These are phyloP conservation scores for Bodo saltans DNA, from an alignment of 78 protist genomes.

Conservation along the genomic window DNA sequence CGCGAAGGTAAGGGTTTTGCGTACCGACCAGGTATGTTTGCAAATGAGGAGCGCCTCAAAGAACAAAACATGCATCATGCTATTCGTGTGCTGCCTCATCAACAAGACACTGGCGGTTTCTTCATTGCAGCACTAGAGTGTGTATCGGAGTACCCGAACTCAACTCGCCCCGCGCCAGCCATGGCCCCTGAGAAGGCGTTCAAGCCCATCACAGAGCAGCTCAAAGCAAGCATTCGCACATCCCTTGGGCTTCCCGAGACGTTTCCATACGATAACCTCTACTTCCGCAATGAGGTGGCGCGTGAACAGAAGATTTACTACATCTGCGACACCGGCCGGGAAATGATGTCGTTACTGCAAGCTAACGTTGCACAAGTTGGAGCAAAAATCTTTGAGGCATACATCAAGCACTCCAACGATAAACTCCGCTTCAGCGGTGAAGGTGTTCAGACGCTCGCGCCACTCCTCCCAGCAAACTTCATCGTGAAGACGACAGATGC, in stretches of 20 bases:
- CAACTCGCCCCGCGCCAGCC: too few species aligned
- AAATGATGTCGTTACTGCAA: background rate
- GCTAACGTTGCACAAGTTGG: background rate
- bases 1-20: too few species aligned
- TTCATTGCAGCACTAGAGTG: constrained; percentile 85
- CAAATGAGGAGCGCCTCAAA: constrained; percentile 49
- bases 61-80: constrained; percentile 52
- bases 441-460: background rate
- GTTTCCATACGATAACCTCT: background rate
- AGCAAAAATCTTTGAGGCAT: background rate
- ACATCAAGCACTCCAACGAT: background rate
- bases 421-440: background rate
- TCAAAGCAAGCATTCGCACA: background rate
- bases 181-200: background rate
- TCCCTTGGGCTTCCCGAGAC: background rate
- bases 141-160: constrained; percentile 52
- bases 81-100: constrained; percentile 87
- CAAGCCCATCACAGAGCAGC: background rate
- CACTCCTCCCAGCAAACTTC: background rate
- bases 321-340: background rate
- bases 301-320: background rate
- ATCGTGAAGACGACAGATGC: background rate
- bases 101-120: constrained; percentile 94
- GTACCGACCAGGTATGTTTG: constrained; percentile 51
- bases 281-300: background rate